Evolutionary conservation across 1,139 yeast species (phyloP), one percentile per base, ranked within the genome.

Genomic region (Sugiyamaella pinicola): DNA sequence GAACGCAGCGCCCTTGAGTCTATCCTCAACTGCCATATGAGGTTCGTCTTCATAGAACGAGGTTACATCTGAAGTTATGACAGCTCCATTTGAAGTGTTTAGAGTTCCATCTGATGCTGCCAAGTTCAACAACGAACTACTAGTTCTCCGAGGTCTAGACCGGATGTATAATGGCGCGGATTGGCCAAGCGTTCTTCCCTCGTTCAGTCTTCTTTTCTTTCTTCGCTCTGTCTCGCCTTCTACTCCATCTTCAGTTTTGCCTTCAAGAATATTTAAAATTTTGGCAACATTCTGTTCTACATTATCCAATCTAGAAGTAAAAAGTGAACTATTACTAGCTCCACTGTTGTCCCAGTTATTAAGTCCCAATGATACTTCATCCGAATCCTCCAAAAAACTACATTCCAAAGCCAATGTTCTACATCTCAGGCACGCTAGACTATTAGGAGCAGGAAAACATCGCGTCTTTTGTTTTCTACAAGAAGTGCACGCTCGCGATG

Each of bases 401-500:
- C 89, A 84, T 10, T 66, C 65, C 37, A 74, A 67, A 21, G 74
- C 76, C 49, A 83, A 63, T 18, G 82, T 80, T 2, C 74, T 64
- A 59, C 89, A 84, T 31, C 88, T 65, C 37, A 83, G 67, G 65
- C 89, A 84, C 3, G 80, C 72, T 13, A 70, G 62, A 1, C 79
- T 70, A 46, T 70, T 69, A 8, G 74, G 76, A 0, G 81, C 73
- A 45, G 82, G 72, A 58, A 83, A 76, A 61, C 89, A 84, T 52
- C 86, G 67, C 1, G 87, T 82, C 67, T 84, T 84, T 63, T 81
- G 86, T 57, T 71, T 75, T 35, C 88, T 71, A 62, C 89, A 84
- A 19, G 73, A 66, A 3, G 75, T 76, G 64, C 89, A 84, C 0
- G 89, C 89, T 57, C 74, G 74, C 3, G 78, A 64, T 0, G 84